Evolutionary conservation across 352 stramenopile genomes (phyloP), one percentile per base, ranked within the genome.

Genomic region (Pythium phragmiticola): DNA sequence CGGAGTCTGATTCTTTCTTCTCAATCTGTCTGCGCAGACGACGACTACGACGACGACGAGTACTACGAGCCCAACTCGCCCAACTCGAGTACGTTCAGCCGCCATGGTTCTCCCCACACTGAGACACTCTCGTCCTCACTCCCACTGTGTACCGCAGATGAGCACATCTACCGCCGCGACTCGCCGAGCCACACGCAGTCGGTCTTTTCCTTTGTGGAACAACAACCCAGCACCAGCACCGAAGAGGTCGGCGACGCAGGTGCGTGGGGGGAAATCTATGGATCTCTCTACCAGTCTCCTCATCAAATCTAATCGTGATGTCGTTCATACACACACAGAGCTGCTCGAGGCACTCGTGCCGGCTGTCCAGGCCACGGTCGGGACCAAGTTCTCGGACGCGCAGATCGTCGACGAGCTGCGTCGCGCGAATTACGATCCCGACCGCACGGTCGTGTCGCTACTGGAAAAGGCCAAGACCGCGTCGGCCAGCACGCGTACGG

Each of bases 141-240:
- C 13, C 43, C 7, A 9, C 3, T 43, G 37, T 43, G 37, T 43
- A 43, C 37, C 3, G 12, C 37, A 92, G 84, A 90, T 61, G 75
- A 86, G 64, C 90, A 91, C 65, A 87, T 94, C 69, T 92, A 94
- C 62, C 83, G 82, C 16, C 81, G 85, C 21, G 82, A 94, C 66
- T 92, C 85, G 16, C 85, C 85, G 30, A 92, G 80, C 49, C 83
- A 78, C 61, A 73, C 83, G 57, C 75, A 71, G n/a, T 91, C 80
- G 7, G 77, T 94, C 17, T 94, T 94, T 64, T 82, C 83, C 46
- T 94, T 94, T 60, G 78, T 92, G 7, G 80, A 91, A 39, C 81
- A 88, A 19, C 81, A 87, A 19, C 57, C 73, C 52, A 73, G 36
- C 7, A 34, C 64, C 42, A 33, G 17, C 37, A 54, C 26, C 63